A percentile compares a stretch with the other conserved stretches of the same genome.
Conservation (phyloP, 495 filamentous ascomycete species). For the Friedmanniomyces endolithicus region DNA sequence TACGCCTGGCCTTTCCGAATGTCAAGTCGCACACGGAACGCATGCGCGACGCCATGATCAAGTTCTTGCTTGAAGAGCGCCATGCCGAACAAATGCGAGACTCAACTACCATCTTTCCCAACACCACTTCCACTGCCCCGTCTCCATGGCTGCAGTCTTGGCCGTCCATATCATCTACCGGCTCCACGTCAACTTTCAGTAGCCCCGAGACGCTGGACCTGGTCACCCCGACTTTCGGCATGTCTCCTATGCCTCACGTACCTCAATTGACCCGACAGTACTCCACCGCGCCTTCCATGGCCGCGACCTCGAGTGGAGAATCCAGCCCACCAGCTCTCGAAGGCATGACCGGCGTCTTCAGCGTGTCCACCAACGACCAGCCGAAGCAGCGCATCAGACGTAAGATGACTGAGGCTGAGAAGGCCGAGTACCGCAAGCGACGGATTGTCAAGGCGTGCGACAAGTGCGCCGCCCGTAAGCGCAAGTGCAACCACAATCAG, state of each 20-base stretch:
- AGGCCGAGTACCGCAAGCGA: constrained; percentile 18
- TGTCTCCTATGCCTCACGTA: constrained; percentile 5
- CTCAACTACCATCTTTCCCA: neutral
- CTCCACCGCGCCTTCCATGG: constrained; percentile 1
- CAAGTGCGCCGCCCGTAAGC: constrained; percentile 14
- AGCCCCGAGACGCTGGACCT: constrained; percentile 14
- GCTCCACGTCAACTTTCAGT: constrained; percentile 9
- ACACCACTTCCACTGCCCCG: neutral
- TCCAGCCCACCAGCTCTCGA: constrained; percentile 11
- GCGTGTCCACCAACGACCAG: constrained; percentile 7
- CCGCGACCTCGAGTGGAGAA: neutral
- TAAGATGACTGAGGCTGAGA: constrained; percentile 21
- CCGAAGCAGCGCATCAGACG: constrained; percentile 15
- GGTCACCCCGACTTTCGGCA: constrained; percentile 11
- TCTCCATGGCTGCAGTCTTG: constrained; percentile 8
- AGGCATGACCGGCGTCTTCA: constrained; percentile 19
- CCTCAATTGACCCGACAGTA: constrained; percentile 1
- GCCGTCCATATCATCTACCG: constrained; percentile 17
- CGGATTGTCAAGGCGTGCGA: constrained; percentile 19
- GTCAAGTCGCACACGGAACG: constrained; percentile 18
- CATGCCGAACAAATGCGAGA: constrained; percentile 1
- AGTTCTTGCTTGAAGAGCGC: constrained; percentile 21
- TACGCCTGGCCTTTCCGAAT: constrained; percentile 16
- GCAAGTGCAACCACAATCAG: constrained; percentile 20
- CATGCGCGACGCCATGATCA: constrained; percentile 20